Conservation (phyloP, 495 filamentous ascomycete genomes). For the Penicillium subrubescens region DNA sequence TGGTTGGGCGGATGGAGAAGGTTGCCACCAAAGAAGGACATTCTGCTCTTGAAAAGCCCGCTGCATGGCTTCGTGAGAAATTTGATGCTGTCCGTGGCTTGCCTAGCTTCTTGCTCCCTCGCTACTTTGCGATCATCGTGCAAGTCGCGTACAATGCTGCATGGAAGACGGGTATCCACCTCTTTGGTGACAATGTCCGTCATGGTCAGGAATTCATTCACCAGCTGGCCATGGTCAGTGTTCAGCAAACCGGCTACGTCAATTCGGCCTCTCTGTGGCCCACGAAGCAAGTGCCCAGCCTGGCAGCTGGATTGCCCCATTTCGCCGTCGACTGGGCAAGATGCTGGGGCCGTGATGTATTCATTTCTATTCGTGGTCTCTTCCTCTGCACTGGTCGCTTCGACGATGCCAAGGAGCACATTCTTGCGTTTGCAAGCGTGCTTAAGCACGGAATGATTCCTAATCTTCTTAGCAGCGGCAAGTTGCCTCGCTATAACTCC, state of each 20-base stretch:
- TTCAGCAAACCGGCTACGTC: slow-evolving; percentile 85
- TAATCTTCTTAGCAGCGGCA: slow-evolving; percentile 85
- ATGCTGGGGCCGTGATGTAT: slow-evolving; percentile 96
- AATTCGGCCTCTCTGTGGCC: slow-evolving; percentile 91
- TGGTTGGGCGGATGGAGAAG: slow-evolving; percentile 74
- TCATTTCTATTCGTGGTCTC: slow-evolving; percentile 91
- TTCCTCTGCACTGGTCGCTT: slow-evolving; percentile 87
- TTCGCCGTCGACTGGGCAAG: slow-evolving; percentile 93
- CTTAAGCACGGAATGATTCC: slow-evolving; percentile 99
- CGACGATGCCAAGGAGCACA: slow-evolving; percentile 87
- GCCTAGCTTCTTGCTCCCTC: slow-evolving; percentile 85
- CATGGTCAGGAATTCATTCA: slow-evolving; percentile 84
- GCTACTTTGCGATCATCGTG: slow-evolving; percentile 89
- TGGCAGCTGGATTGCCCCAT: slow-evolving; percentile 94
- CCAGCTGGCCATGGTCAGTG: slow-evolving; percentile 82
- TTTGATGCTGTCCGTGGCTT: slow-evolving; percentile 82
- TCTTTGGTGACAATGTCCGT: slow-evolving; percentile 75
- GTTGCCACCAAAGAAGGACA: slow-evolving; percentile 63
- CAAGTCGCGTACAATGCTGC: slow-evolving; percentile 85
- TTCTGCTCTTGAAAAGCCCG: slow-evolving; percentile 59
- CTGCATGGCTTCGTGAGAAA: slow-evolving; percentile 77
- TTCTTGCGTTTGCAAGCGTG: slow-evolving; percentile 92
- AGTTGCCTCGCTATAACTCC: slow-evolving; percentile 92
- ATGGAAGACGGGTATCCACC: slow-evolving; percentile 71
- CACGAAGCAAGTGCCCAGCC: slow-evolving; percentile 74